A percentile compares a stretch with the other conserved stretches of the same genome.
Evolutionary conservation across 192 early-diverging fungal genomes (phyloP).

Genomic region (Phlyctochytrium bullatum): DNA sequence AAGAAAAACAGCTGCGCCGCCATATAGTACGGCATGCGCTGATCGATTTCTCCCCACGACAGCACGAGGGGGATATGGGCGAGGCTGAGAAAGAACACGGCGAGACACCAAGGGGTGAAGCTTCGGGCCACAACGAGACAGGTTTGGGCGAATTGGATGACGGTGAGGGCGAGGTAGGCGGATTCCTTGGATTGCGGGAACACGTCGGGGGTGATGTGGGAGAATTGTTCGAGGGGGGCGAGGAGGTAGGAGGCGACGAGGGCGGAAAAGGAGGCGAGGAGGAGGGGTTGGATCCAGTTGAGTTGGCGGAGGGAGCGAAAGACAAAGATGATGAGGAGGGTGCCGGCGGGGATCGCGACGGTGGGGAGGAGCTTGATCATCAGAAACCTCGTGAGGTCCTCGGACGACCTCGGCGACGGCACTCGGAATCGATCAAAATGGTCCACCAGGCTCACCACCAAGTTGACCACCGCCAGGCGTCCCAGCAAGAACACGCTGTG

Average conservation of each 20-base stretch:
- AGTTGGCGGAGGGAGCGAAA: background rate
- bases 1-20: background rate
- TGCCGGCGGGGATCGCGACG: constrained; percentile 1
- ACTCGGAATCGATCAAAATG: constrained; percentile 26
- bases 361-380: constrained; percentile 16
- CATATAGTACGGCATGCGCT: background rate
- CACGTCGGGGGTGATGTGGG: constrained; percentile 7
- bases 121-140: constrained; percentile 13
- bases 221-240: constrained; percentile 18
- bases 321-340: background rate
- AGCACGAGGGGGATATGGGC: constrained; percentile 16
- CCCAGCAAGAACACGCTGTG: background rate
- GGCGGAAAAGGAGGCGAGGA: constrained; percentile 8
- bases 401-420: background rate
- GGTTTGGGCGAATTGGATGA: constrained; percentile 5
- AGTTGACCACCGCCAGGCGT: background rate
- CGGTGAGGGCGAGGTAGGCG: constrained; percentile 11
- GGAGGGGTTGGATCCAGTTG: constrained; percentile 13
- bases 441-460: background rate
- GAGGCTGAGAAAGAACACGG: constrained; percentile 16
- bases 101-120: constrained; percentile 17
- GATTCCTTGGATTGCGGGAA: constrained; percentile 20
- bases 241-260: constrained; percentile 20
- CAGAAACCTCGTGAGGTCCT: background rate
- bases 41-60: constrained; percentile 12